phyloP scores from a whole-genome alignment of 345 rosid genomes.

The Reutealis trisperma region DNA sequence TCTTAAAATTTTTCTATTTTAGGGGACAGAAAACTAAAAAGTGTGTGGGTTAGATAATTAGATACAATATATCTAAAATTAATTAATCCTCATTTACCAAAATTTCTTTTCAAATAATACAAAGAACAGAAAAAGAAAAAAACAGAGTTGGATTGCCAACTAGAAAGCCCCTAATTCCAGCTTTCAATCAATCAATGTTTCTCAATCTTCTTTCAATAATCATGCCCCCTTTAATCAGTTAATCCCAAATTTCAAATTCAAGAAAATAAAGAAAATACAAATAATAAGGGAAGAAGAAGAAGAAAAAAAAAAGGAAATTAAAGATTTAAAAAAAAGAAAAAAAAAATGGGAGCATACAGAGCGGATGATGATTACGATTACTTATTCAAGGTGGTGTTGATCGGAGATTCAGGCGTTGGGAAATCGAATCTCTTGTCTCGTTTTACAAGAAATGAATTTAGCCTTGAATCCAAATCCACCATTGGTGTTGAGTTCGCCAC shows the following conservation, averaged over 20 bases:
- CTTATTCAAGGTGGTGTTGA: constrained; percentile 38
- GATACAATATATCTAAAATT: neutral
- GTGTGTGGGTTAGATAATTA: neutral
- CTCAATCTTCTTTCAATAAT: neutral
- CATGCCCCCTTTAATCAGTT: neutral
- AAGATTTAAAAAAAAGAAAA: neutral
- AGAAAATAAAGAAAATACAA: neutral
- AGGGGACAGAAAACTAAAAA: neutral
- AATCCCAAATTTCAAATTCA: neutral
- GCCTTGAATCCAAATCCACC: constrained; percentile 38
- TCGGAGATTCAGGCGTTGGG: constrained; percentile 38
- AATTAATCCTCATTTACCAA: neutral
- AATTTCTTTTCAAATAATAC: neutral
- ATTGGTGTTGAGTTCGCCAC: constrained; percentile 41
- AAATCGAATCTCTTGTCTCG: constrained; percentile 36
- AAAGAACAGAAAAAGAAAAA: no score
- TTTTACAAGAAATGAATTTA: constrained; percentile 35
- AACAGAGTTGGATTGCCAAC: neutral
- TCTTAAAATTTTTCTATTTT: neutral
- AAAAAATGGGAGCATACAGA: constrained; percentile 30
- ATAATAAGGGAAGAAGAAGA: neutral
- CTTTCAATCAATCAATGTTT: neutral
- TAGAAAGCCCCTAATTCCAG: neutral
- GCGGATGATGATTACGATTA: constrained; percentile 40
- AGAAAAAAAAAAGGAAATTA: no score